A percentile compares a stretch with the other conserved stretches of the same genome.
phyloP scores from a whole-genome alignment of 1,284 basidiomycete genomes.

The Ustilago hordei region DNA sequence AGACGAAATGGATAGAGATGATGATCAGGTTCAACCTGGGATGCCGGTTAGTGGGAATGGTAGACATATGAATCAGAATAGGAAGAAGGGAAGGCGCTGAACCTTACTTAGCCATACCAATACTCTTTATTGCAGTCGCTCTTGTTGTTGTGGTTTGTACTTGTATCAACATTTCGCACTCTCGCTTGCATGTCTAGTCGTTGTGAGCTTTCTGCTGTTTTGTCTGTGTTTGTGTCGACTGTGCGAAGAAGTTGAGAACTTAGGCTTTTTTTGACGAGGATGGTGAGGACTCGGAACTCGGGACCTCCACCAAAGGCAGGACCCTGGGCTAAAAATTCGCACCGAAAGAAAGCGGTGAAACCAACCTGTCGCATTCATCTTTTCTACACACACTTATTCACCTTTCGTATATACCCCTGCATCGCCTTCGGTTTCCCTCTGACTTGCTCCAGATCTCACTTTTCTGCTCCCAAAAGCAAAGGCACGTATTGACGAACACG shows the following conservation, averaged over 20 bases:
- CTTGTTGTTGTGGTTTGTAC: conserved; percentile 8
- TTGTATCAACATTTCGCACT: background rate
- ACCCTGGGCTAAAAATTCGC: background rate
- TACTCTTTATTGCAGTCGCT: background rate
- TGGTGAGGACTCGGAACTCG: background rate
- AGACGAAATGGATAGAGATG: conserved; percentile 68
- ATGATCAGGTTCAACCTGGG: conserved; percentile 62
- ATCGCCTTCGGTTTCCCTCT: too few relatives aligned
- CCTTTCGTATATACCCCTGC: background rate
- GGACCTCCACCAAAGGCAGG: conserved; percentile 1
- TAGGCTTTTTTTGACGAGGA: background rate
- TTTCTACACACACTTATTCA: background rate
- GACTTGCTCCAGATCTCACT: too few relatives aligned
- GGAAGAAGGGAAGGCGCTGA: conserved; percentile 45
- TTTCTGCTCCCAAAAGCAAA: too few relatives aligned
- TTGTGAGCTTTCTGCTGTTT: background rate
- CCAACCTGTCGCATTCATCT: background rate
- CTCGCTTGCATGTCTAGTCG: background rate
- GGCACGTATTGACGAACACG: too few relatives aligned
- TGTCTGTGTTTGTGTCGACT: background rate
- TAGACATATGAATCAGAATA: conserved; percentile 34
- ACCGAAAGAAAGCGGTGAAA: too few relatives aligned
- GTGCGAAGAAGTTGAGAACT: too few relatives aligned
- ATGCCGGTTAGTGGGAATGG: conserved; percentile 38
- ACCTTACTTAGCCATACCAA: background rate